Evolutionary conservation across 1,284 basidiomycete species (phyloP).

Genomic region (Thecaphora thlaspeos): DNA sequence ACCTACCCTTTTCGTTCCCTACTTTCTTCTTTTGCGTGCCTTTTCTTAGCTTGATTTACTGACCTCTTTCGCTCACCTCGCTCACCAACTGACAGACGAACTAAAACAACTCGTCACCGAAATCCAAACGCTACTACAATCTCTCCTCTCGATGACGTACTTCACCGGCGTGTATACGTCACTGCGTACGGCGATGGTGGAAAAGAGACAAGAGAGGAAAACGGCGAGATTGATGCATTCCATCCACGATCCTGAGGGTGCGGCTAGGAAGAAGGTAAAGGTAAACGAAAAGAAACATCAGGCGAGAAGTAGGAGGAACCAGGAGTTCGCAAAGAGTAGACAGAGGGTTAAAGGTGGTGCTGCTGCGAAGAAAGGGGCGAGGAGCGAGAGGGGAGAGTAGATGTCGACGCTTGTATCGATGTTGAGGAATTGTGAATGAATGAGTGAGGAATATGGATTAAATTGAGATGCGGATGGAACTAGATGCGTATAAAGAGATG

Average conservation of each 20-base stretch:
- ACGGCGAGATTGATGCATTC: conserved; percentile 64
- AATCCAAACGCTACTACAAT: conserved; percentile 81
- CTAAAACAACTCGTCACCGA: conserved; percentile 79
- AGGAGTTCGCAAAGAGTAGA: conserved; percentile 1
- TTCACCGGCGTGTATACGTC: conserved; percentile 78
- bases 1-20: conserved; percentile 82
- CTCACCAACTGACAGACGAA: too few relatives aligned
- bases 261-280: conserved; percentile 19
- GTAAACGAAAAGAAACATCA: conserved; percentile 20
- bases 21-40: too few relatives aligned
- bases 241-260: conserved; percentile 44
- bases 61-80: too few relatives aligned
- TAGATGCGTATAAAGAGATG: too few relatives aligned
- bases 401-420: too few relatives aligned
- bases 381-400: too few relatives aligned
- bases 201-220: conserved; percentile 72
- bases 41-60: too few relatives aligned
- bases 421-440: too few relatives aligned
- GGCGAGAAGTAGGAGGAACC: conserved; percentile 23
- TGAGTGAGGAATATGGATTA: too few relatives aligned
- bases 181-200: conserved; percentile 72
- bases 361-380: too few relatives aligned
- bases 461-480: too few relatives aligned
- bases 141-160: conserved; percentile 76
- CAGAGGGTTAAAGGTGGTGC: too few relatives aligned